Evolutionary conservation across 176 grass and related monocot species (phyloP), one percentile per base, ranked within the genome.

Genomic region (Thalia dealbata): DNA sequence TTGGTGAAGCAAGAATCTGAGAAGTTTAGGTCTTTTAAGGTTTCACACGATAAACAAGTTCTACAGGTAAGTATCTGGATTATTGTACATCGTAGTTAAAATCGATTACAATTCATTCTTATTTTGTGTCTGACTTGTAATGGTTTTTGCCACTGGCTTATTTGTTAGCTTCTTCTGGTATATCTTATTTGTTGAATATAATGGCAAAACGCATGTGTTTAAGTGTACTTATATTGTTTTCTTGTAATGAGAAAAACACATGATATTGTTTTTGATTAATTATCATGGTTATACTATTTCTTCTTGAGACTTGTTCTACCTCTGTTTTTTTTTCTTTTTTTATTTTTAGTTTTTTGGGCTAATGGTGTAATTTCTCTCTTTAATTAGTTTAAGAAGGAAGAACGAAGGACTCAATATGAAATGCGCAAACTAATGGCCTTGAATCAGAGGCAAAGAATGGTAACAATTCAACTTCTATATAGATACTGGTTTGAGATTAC

Each of bases 1-100:
- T 93, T 93, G 68, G 91, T 93, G n/a, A 99, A 99, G 64, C 95
- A 99, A 67, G 90, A 93, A 81, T 99, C 95, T 8, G 90, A 99
- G 73, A 87, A 93, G 69, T 99, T 99, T 64, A 93, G 95, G 76
- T 83, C 83, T 42, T 99, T 90, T 87, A 99, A 99, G 74, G 87
- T 81, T 66, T 86, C 95, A 14, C 95, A 90, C 42, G 95, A 99
- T 79, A 99, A 99, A 51, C 90, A 99, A 88, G 90, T 99, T 3
- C 80, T 99, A 28, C 87, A 99, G 95, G 95, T 97, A 77, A 77
- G 21, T 61, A 74, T 35, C 32, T 69, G 64, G 16, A 38, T 38
- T 1, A 8, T n/a, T 41, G 14, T 3, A 58, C 68, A 58, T 22
- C 46, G 15, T 68, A 79, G 73, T 26, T 76, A 52, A 30, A 18